Evolutionary conservation across 768 basidiomycete genomes (phyloP), one percentile per base, ranked within the genome.

Genomic region (Pulveroboletus sp.): DNA sequence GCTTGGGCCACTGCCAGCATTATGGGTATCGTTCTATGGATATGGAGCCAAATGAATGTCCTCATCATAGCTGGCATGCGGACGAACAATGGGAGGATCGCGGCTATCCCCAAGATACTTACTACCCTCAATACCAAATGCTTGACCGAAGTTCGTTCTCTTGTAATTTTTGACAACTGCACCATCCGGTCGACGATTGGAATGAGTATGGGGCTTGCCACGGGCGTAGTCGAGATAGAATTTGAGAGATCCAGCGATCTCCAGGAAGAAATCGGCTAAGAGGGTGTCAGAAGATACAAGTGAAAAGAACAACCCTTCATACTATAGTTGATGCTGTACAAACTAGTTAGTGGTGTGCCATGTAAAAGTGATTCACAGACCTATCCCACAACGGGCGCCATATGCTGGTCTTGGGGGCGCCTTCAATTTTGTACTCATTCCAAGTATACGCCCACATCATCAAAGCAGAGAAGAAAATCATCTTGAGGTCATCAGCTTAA

Each of bases 381-480:
- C 65, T 67, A 64, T 93, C 89, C 81, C 78, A 83, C 17, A 93
- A 67, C 2, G 90, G 85, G 30, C 79, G 73, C 77, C 84, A 80
- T 48, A 86, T 73, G 32, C 79, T 75, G 1, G 84, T 88, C 35
- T 75, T 66, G 8, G 62, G 60, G 1, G 62, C 57, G 14, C 73
- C 79, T 18, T 68, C 55, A 27, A 70, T 54, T n/a, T 60, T 68
- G 69, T 93, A 94, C 57, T 93, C 91, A 0, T 69, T 74, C 55
- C 76, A 73, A 9, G 76, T 76, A 64, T 93, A 95, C 0, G 92
- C 86, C 87, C 88, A 93, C 72, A 79, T 77, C 86, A 93, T 93
- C 39, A 86, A 64, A 0, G 64, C 39, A 4, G 89, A 72, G 63
- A 93, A 93, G 61, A 91, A 71, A 39, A 92, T 82, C 91, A 93